Conservation (phyloP, 2,329 filamentous ascomycete genomes). For the Xylaria sp. region DNA sequence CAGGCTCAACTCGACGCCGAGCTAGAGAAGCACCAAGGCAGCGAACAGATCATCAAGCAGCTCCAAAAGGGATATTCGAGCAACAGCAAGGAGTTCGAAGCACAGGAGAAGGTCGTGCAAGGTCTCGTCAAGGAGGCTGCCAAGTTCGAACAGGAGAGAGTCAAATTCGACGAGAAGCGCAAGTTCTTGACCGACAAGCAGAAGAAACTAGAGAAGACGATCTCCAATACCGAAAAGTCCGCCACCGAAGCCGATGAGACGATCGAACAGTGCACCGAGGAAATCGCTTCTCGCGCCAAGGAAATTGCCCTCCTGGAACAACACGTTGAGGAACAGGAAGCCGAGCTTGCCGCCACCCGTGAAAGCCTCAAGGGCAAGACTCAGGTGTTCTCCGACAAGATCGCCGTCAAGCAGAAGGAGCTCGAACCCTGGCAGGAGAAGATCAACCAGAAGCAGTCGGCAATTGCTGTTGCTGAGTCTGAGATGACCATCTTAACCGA, state of each 20-base stretch:
- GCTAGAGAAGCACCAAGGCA: slow-evolving; percentile 85
- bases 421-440: slow-evolving; percentile 96
- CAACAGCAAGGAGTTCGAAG: slow-evolving; percentile 76
- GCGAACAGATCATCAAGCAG: slow-evolving; percentile 82
- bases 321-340: slow-evolving; percentile 71
- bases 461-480: slow-evolving; percentile 89
- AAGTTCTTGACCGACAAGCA: slow-evolving; percentile 89
- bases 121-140: slow-evolving; percentile 77
- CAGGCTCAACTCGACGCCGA: slow-evolving; percentile 81
- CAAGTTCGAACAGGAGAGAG: slow-evolving; percentile 90
- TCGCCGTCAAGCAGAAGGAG: slow-evolving; percentile 85
- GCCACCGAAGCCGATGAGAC: slow-evolving; percentile 69
- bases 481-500: slow-evolving; percentile 89
- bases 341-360: slow-evolving; percentile 74
- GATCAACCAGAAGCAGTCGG: slow-evolving; percentile 92
- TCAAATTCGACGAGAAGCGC: slow-evolving; percentile 96
- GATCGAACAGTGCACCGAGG: slow-evolving; percentile 69
- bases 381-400: slow-evolving; percentile 87
- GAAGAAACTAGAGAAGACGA: slow-evolving; percentile 89
- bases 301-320: slow-evolving; percentile 73
- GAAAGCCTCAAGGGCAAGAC: slow-evolving; percentile 92
- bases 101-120: slow-evolving; percentile 76
- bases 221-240: slow-evolving; percentile 69
- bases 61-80: slow-evolving; percentile 79
- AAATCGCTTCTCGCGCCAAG: slow-evolving; percentile 70